Percentiles rank a stretch among this genome's conserved stretches.
These are phyloP conservation scores for Malus hybrid DNA, from an alignment of 331 rosid genomes.

Conservation along the genomic window DNA sequence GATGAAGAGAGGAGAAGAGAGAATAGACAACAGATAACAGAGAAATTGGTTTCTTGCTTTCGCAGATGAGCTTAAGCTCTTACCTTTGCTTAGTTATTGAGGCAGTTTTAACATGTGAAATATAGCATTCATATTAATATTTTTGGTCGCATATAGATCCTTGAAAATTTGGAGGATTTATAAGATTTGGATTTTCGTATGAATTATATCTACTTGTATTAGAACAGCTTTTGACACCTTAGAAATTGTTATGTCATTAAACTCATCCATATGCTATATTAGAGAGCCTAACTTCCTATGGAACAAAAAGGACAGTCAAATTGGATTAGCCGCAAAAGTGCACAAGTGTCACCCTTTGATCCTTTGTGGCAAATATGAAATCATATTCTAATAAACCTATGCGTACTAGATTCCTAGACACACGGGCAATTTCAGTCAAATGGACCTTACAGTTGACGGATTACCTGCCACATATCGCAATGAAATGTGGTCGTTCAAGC, in stretches of 20 bases:
- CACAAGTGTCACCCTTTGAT: neutral
- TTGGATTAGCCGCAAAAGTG: neutral
- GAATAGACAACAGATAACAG: neutral
- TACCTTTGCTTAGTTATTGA: neutral
- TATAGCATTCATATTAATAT: neutral
- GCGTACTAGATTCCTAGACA: neutral
- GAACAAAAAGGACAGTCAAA: neutral
- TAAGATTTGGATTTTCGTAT: neutral
- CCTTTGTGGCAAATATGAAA: neutral
- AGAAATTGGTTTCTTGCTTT: neutral
- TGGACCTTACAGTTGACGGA: slow-evolving; percentile 23
- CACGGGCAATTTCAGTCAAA: neutral
- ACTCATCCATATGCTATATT: neutral
- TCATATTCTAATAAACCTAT: neutral
- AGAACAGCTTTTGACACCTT: neutral
- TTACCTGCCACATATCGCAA: neutral
- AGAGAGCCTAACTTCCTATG: neutral
- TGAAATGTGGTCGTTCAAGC: neutral
- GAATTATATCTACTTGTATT: neutral
- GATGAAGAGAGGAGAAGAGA: neutral
- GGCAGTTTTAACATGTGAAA: neutral
- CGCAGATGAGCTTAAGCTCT: neutral
- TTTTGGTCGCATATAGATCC: neutral
- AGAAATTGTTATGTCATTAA: neutral
- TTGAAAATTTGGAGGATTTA: neutral